These are phyloP conservation scores for Corniculantispora saksenae DNA, from an alignment of 2,329 filamentous ascomycete genomes.

Conservation along the genomic window DNA sequence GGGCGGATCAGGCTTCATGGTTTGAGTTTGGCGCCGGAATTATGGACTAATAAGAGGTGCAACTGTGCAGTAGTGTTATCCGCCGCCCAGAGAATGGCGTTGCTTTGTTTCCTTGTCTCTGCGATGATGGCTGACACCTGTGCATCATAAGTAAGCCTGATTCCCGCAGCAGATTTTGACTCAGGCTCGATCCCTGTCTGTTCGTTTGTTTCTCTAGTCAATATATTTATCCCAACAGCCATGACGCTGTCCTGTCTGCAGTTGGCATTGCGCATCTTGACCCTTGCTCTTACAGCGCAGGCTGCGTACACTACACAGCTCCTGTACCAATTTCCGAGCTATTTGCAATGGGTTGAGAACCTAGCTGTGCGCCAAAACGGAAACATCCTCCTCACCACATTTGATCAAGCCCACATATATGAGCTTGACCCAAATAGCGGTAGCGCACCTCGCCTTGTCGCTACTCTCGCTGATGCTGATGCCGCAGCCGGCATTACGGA, in stretches of 20 bases:
- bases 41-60: neutral
- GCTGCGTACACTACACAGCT: constrained; percentile 4
- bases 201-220: neutral
- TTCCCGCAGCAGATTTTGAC: neutral
- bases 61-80: neutral
- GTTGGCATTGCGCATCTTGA: neutral
- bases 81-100: neutral
- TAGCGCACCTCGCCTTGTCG: constrained; percentile 17
- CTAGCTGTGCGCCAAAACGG: constrained; percentile 25
- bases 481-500: constrained; percentile 25
- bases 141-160: neutral
- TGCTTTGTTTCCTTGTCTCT: neutral
- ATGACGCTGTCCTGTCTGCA: neutral
- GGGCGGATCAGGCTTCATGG: neutral
- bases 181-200: neutral
- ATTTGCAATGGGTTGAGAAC: constrained; percentile 25
- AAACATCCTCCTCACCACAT: constrained; percentile 23
- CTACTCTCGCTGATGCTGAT: constrained; percentile 19
- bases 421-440: constrained; percentile 15
- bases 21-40: neutral
- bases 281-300: neutral
- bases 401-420: constrained; percentile 23
- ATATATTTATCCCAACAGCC: neutral
- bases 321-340: constrained; percentile 22
- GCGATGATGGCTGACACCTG: neutral